Conservation (phyloP, 2,329 filamentous ascomycete genomes). For the Ceratocystis smalleyi region DNA sequence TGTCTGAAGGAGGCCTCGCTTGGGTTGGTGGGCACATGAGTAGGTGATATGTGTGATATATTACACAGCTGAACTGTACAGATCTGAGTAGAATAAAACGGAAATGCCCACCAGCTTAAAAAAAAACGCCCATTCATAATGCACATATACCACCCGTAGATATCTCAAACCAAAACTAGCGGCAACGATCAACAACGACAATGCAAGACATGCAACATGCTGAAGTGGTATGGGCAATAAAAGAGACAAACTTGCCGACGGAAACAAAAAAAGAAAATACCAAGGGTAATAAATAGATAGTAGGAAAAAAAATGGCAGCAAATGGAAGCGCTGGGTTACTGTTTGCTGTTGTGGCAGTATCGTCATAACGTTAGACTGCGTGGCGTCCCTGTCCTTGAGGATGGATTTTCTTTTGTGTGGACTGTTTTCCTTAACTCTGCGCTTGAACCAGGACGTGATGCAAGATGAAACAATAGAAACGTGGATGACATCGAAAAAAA, state of each 20-base stretch:
- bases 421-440: conserved; percentile 1
- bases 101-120: not conserved
- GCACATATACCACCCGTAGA: not conserved
- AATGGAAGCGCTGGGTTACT: conserved; percentile 7
- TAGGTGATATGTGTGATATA: no score
- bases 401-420: not conserved
- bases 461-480: not conserved
- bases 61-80: no score
- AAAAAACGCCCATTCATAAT: not conserved
- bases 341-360: not conserved
- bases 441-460: not conserved
- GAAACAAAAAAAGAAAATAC: not conserved
- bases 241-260: not conserved
- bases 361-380: not conserved
- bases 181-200: not conserved
- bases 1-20: no score
- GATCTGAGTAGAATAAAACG: not conserved
- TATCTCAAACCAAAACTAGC: not conserved
- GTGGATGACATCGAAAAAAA: not conserved
- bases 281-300: not conserved
- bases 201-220: not conserved
- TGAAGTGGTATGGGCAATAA: conserved; percentile 1
- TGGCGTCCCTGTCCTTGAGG: not conserved
- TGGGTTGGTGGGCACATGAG: no score
- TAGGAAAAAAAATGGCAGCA: not conserved